Evolutionary conservation across 495 filamentous ascomycete genomes (phyloP), one percentile per base, ranked within the genome.

Genomic region (Cladorrhinum samala): DNA sequence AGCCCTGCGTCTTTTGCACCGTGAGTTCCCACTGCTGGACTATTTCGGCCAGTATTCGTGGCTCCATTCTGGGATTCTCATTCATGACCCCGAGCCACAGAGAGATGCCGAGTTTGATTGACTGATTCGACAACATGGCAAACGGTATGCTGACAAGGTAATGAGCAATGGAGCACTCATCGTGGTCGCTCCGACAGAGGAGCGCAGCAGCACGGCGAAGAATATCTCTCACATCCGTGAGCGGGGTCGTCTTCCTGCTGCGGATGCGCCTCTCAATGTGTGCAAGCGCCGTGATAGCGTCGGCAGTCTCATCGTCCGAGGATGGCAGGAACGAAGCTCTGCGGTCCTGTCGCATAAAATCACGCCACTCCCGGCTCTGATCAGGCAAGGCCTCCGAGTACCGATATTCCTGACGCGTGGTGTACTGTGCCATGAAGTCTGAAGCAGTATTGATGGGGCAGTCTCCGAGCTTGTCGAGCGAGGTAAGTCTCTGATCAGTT

Each of bases 21-120:
- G 83, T 91, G 44, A 74, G 69, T 63, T 96, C 91, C 89, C 93
- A 99, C 45, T 87, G 83, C 59, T 87, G 83, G 2, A 86, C 85
- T 54, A 97, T 84, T 61, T 94, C 88, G 41, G 80, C 80, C 19
- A 97, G 64, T 44, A 99, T 80, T 42, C 87, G 84, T 1, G 91
- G 75, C 63, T 96, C 88, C 70, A 95, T 82, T 43, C 77, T 78
- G 14, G 92, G 91, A 62, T 96, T 97, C 62, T 97, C 94, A 64
- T 97, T 91, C 58, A 97, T 96, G 6, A 96, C 86, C 23, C 91
- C 90, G 40, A 95, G 80, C 94, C 94, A 99, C 8, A 97, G 78
- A 16, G 91, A 95, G 25, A 97, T 85, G 16, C 94, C 94, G 8
- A 96, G 82, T 60, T 95, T 94, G 64, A 99, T 93, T 14, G 89